Percentiles rank a stretch among this genome's conserved stretches.
Conservation (phyloP, 2,329 filamentous ascomycete genomes). For the Fusarium mangiferae region DNA sequence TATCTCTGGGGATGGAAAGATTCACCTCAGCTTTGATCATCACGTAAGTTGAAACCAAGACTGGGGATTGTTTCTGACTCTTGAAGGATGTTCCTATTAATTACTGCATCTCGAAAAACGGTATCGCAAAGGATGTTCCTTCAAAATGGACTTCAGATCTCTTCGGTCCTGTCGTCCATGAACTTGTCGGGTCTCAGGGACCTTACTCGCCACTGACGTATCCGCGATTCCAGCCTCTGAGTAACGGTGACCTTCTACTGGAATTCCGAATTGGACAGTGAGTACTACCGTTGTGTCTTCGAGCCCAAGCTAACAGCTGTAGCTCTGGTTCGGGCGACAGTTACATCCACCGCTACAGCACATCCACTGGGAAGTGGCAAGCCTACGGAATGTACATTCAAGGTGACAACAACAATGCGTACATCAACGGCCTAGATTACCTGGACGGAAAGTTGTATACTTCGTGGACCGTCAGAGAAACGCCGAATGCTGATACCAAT, state of each 20-base stretch:
- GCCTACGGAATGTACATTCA: slow-evolving; percentile 29
- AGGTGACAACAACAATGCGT: slow-evolving; percentile 31
- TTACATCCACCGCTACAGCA: slow-evolving; percentile 35
- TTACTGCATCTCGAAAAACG: slow-evolving; percentile 14
- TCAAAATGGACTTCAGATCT: slow-evolving; percentile 13
- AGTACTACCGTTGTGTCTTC: fast-evolving
- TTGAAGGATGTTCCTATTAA: slow-evolving; percentile 29
- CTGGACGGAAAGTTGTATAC: slow-evolving; percentile 27
- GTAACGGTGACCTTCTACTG: slow-evolving; percentile 15
- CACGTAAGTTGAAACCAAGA: neutral
- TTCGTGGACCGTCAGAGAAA: slow-evolving; percentile 31
- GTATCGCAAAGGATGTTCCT: slow-evolving; percentile 6
- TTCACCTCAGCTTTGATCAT: slow-evolving; percentile 34
- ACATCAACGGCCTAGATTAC: slow-evolving; percentile 29
- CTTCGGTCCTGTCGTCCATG: slow-evolving; percentile 24
- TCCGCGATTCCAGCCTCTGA: slow-evolving; percentile 21
- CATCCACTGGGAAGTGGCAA: slow-evolving; percentile 25
- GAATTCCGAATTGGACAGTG: slow-evolving; percentile 34
- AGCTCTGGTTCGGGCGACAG: slow-evolving; percentile 30
- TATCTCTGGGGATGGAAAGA: slow-evolving; percentile 31
- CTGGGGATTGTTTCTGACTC: neutral
- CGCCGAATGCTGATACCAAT: slow-evolving; percentile 27
- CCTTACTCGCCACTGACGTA: slow-evolving; percentile 26
- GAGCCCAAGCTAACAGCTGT: fast-evolving
- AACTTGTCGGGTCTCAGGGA: slow-evolving; percentile 6